Conservation (phyloP, 495 filamentous ascomycete species). For the Antarctomyces pellizariae region DNA sequence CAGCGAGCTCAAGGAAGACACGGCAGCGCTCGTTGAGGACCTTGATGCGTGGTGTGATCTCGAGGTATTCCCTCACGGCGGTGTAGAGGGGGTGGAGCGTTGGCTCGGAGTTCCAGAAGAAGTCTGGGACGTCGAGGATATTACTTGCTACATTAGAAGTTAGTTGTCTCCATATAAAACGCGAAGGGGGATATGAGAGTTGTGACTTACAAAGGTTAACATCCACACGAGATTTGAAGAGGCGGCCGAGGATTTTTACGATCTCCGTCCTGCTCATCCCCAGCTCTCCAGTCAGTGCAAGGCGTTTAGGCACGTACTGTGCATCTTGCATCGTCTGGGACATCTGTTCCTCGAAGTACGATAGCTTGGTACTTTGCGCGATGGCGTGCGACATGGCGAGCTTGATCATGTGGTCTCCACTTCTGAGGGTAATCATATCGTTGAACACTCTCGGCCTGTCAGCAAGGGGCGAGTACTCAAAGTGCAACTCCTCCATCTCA, state of each 20-base stretch:
- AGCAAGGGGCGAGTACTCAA: slow-evolving; percentile 76
- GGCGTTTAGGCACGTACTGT: slow-evolving; percentile 67
- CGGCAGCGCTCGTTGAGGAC: slow-evolving; percentile 91
- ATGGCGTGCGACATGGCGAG: slow-evolving; percentile 93
- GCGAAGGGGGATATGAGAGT: not conserved
- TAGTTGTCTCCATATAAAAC: not conserved
- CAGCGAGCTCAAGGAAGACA: slow-evolving; percentile 89
- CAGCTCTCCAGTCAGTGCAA: slow-evolving; percentile 73
- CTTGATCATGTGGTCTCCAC: slow-evolving; percentile 95
- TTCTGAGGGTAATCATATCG: slow-evolving; percentile 91
- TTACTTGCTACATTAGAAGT: slow-evolving; percentile 46
- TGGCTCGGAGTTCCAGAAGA: slow-evolving; percentile 97
- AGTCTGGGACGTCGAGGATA: slow-evolving; percentile 90
- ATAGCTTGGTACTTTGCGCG: slow-evolving; percentile 89
- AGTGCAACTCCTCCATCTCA: slow-evolving; percentile 97
- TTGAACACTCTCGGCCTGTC: slow-evolving; percentile 82
- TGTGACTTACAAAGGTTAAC: slow-evolving; percentile 76
- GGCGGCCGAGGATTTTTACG: slow-evolving; percentile 63
- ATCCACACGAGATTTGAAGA: slow-evolving; percentile 88
- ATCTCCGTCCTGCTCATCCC: slow-evolving; percentile 88
- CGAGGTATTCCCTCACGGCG: slow-evolving; percentile 89
- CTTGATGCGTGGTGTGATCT: slow-evolving; percentile 84
- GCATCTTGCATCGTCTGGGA: slow-evolving; percentile 79
- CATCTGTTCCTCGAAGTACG: slow-evolving; percentile 95
- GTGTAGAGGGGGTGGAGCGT: slow-evolving; percentile 85